A percentile compares a stretch with the other conserved stretches of the same genome.
Evolutionary conservation across 2,329 filamentous ascomycete genomes (phyloP).

Genomic region (Colletotrichum sp.): DNA sequence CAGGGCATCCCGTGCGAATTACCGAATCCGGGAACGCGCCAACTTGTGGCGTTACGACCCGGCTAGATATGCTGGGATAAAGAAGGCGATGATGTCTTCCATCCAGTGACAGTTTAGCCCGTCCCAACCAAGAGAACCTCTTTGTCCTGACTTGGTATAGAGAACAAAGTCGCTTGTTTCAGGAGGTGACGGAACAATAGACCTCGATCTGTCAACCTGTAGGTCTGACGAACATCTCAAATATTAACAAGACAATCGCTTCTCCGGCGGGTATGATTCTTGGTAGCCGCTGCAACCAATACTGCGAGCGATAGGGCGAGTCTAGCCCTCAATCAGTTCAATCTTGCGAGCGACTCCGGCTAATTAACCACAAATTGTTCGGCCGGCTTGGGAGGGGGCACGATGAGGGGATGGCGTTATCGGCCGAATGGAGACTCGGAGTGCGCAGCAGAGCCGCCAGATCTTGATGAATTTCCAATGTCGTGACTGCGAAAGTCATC

Average conservation of each 20-base stretch:
- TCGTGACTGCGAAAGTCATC: fast-evolving
- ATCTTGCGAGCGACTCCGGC: background rate
- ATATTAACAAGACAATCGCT: background rate
- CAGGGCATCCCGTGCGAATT: background rate
- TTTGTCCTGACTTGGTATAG: background rate
- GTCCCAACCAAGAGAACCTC: background rate
- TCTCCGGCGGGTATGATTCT: background rate
- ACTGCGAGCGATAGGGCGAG: background rate
- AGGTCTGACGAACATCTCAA: background rate
- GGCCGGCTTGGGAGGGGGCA: background rate
- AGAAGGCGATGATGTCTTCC: background rate
- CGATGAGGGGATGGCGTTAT: background rate
- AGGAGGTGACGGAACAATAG: background rate
- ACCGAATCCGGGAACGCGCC: background rate
- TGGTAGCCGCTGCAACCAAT: background rate
- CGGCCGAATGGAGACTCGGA: background rate
- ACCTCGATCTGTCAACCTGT: background rate
- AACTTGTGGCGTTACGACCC: background rate
- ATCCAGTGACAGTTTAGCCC: background rate
- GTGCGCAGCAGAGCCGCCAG: background rate
- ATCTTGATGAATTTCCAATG: background rate
- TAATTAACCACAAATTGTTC: background rate
- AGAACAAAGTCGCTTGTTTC: background rate
- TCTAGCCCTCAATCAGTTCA: background rate
- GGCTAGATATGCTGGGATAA: background rate